Percentiles rank a stretch among this genome's conserved stretches.
Conservation (phyloP, 768 basidiomycete genomes). For the Leccinum disarticulatum region DNA sequence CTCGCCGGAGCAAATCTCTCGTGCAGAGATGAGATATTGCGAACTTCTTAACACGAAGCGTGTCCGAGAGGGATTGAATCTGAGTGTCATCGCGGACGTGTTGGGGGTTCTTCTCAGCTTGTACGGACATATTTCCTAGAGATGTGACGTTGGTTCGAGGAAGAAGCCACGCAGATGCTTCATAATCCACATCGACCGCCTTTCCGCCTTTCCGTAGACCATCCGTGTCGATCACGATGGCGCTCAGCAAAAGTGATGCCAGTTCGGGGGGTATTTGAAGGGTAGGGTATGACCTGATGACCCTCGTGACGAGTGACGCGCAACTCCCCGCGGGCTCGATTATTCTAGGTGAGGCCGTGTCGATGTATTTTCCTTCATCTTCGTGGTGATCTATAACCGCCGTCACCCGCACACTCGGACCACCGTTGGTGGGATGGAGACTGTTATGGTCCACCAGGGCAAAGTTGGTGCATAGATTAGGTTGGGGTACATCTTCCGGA, state of each 20-base stretch:
- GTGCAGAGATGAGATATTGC: constrained; percentile 67
- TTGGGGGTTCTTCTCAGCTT: constrained; percentile 12
- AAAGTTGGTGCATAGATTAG: constrained; percentile 50
- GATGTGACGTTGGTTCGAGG: constrained; percentile 50
- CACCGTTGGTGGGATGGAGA: constrained; percentile 46
- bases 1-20: constrained; percentile 83
- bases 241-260: constrained; percentile 75
- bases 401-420: constrained; percentile 50
- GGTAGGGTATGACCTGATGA: constrained; percentile 24
- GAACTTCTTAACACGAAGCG: constrained; percentile 50
- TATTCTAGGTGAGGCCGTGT: constrained; percentile 63
- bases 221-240: constrained; percentile 84
- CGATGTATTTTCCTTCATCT: constrained; percentile 71
- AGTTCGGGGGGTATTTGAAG: constrained; percentile 51
- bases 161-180: constrained; percentile 64
- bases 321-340: constrained; percentile 78
- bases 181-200: constrained; percentile 61
- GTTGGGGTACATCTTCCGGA: constrained; percentile 58
- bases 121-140: constrained; percentile 4
- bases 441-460: constrained; percentile 92
- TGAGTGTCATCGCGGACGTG: constrained; percentile 39
- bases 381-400: constrained; percentile 90
- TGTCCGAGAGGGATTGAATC: constrained; percentile 53
- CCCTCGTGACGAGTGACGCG: constrained; percentile 58
- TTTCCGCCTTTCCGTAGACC: constrained; percentile 80